Percentiles rank a stretch among this genome's conserved stretches.
These are phyloP conservation scores for Naganishia vishniacii DNA, from an alignment of 768 basidiomycete genomes.

Conservation along the genomic window DNA sequence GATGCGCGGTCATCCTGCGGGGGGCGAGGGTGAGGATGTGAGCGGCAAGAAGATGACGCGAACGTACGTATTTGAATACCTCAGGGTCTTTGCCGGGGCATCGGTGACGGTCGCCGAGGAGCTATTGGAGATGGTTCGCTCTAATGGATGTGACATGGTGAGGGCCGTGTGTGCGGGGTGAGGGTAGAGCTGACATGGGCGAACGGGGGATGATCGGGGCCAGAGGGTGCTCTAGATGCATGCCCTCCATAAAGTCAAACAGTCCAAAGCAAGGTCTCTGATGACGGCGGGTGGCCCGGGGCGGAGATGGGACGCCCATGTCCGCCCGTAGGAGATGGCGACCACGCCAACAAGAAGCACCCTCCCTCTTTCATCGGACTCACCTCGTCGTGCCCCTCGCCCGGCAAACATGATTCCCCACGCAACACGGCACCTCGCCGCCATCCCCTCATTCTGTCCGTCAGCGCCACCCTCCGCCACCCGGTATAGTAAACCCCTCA, in stretches of 20 bases:
- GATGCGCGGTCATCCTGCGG: neutral
- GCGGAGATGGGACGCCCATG: too few relatives aligned
- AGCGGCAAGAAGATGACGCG: neutral
- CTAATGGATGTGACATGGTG: constrained; percentile 20
- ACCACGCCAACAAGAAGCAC: too few relatives aligned
- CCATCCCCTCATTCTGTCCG: neutral
- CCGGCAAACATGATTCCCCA: too few relatives aligned
- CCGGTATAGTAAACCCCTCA: constrained; percentile 8
- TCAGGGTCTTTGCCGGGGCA: neutral
- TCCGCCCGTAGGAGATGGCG: too few relatives aligned
- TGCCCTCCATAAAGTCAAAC: too few relatives aligned
- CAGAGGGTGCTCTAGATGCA: neutral
- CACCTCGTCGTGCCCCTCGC: too few relatives aligned
- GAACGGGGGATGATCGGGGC: neutral
- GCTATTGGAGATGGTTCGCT: constrained; percentile 8
- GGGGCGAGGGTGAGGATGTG: too few relatives aligned
- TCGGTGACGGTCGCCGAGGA: constrained; percentile 1
- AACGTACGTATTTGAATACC: constrained; percentile 9
- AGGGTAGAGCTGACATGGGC: neutral
- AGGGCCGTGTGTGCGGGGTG: neutral
- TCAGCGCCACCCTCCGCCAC: neutral
- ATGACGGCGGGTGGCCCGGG: neutral
- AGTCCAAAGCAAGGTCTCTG: neutral
- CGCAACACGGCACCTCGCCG: too few relatives aligned
- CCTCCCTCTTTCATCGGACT: too few relatives aligned